Percentiles rank a stretch among this genome's conserved stretches.
These are phyloP conservation scores for Leccinum longicurvipes DNA, from an alignment of 768 basidiomycete species.

Conservation along the genomic window DNA sequence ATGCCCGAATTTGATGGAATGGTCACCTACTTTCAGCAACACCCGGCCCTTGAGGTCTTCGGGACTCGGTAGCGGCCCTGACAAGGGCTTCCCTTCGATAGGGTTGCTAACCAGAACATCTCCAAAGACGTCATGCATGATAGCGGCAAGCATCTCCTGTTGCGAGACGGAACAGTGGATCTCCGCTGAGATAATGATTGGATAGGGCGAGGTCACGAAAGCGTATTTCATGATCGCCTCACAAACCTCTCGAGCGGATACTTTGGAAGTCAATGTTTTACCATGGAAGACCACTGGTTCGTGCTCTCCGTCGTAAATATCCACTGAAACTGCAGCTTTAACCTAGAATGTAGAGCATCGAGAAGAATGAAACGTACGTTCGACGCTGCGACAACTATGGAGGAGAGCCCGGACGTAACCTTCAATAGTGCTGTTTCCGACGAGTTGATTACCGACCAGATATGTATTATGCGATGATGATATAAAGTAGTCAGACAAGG, in stretches of 20 bases:
- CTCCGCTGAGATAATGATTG: conserved; percentile 91
- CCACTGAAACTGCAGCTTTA: conserved; percentile 50
- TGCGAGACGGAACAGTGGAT: conserved; percentile 78
- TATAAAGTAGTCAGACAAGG: conserved; percentile 84
- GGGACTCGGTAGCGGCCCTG: conserved; percentile 75
- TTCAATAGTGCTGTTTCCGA: conserved; percentile 87
- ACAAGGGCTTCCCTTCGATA: conserved; percentile 44
- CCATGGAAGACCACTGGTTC: conserved; percentile 90
- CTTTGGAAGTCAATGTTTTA: conserved; percentile 81
- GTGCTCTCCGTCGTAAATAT: conserved; percentile 83
- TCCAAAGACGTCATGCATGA: conserved; percentile 66
- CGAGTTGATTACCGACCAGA: conserved; percentile 79
- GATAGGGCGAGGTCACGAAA: conserved; percentile 87
- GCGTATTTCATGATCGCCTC: conserved; percentile 85
- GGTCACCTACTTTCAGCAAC: conserved; percentile 67
- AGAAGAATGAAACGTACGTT: conserved; percentile 53
- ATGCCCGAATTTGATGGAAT: background rate
- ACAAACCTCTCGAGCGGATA: conserved; percentile 77
- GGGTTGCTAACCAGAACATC: conserved; percentile 47
- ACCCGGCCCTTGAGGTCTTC: conserved; percentile 74
- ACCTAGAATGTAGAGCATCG: background rate
- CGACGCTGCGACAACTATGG: conserved; percentile 90
- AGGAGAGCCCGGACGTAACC: conserved; percentile 90
- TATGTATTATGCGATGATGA: conserved; percentile 94
- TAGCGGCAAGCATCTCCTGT: conserved; percentile 74